phyloP scores from a whole-genome alignment of 192 early-diverging fungal species.

The Diversispora eburnea region DNA sequence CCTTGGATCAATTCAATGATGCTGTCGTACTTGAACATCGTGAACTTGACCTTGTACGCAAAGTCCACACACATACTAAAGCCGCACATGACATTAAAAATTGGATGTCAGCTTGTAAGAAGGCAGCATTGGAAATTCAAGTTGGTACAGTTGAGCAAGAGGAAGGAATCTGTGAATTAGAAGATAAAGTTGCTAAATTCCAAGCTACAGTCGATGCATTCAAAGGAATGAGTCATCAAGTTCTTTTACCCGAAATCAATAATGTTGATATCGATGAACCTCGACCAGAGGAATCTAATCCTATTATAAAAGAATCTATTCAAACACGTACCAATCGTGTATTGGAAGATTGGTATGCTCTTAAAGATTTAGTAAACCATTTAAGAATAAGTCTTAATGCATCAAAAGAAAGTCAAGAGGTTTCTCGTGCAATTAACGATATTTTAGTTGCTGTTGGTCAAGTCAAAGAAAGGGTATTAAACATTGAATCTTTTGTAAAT shows the following conservation, averaged over 20 bases:
- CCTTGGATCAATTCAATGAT: constrained; percentile 19
- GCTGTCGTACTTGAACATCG: constrained; percentile 7
- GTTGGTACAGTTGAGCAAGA: constrained; percentile 20
- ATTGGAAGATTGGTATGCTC: constrained; percentile 34
- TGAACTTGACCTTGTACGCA: constrained; percentile 32
- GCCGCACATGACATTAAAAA: constrained; percentile 39
- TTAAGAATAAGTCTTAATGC: constrained; percentile 23
- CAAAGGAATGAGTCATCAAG: not conserved
- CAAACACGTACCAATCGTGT: constrained; percentile 29
- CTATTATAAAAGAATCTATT: constrained; percentile 26
- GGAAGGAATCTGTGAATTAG: constrained; percentile 3
- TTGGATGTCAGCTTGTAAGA: constrained; percentile 37
- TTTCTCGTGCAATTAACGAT: constrained; percentile 22
- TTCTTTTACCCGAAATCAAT: constrained; percentile 1
- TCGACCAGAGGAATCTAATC: constrained; percentile 18
- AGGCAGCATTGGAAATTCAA: constrained; percentile 19
- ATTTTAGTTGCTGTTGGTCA: constrained; percentile 21
- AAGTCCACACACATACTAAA: constrained; percentile 40
- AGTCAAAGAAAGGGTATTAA: constrained; percentile 27
- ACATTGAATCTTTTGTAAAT: constrained; percentile 28
- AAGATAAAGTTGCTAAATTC: constrained; percentile 16
- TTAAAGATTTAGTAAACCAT: constrained; percentile 28
- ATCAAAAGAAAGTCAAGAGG: constrained; percentile 24
- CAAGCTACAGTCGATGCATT: constrained; percentile 15
- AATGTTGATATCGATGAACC: constrained; percentile 18